Evolutionary conservation across 371 early-diverging fungal species (phyloP).

Genomic region (Mortierella sp.): DNA sequence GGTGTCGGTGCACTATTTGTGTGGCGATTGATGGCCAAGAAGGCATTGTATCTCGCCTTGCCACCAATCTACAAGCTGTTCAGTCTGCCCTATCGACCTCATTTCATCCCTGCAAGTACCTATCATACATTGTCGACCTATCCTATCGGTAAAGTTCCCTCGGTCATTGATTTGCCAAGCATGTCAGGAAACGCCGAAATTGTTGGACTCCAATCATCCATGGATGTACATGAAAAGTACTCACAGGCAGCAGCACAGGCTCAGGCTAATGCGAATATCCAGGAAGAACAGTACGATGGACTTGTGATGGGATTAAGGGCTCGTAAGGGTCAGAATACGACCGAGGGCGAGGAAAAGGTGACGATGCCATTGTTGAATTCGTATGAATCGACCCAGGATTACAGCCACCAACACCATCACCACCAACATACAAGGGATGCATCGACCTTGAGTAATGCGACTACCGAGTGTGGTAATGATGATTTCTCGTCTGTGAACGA

Average conservation of each 20-base stretch:
- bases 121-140: constrained; percentile 67
- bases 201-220: constrained; percentile 65
- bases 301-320: constrained; percentile 53
- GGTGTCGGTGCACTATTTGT: constrained; percentile 69
- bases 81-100: constrained; percentile 65
- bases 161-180: constrained; percentile 67
- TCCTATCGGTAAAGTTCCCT: constrained; percentile 71
- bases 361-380: background rate
- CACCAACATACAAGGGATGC: constrained; percentile 28
- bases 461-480: constrained; percentile 33
- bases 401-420: background rate
- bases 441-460: constrained; percentile 30
- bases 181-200: constrained; percentile 59
- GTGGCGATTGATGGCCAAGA: constrained; percentile 72
- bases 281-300: constrained; percentile 23
- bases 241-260: constrained; percentile 46
- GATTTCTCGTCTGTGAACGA: background rate
- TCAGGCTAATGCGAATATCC: constrained; percentile 16
- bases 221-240: constrained; percentile 65
- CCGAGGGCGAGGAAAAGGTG: constrained; percentile 28
- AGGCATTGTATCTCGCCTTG: constrained; percentile 63
- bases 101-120: constrained; percentile 57
- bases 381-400: background rate
- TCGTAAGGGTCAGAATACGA: constrained; percentile 32
- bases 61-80: constrained; percentile 73